phyloP scores from a whole-genome alignment of 2,329 filamentous ascomycete genomes.

The Alternaria atra region DNA sequence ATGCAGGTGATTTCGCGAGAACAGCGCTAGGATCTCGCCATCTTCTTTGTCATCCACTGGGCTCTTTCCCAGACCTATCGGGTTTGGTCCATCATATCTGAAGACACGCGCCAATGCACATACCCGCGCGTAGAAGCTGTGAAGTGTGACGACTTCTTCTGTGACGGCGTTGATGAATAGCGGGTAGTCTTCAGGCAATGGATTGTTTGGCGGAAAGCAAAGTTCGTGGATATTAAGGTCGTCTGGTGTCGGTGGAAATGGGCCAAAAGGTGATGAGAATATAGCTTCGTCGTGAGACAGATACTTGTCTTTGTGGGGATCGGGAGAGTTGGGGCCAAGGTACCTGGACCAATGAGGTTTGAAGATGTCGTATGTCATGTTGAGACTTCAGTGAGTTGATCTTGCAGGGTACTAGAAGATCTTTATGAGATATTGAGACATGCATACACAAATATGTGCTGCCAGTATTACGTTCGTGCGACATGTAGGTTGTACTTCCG shows the following conservation, averaged over 20 bases:
- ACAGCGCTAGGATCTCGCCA: conserved; percentile 42
- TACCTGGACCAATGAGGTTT: conserved; percentile 39
- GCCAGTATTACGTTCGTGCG: not conserved
- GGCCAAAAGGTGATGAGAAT: conserved; percentile 40
- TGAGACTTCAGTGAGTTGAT: not conserved
- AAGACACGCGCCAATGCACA: conserved; percentile 41
- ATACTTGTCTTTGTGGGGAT: conserved; percentile 34
- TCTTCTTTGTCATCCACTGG: conserved; percentile 35
- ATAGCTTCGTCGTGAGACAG: conserved; percentile 24
- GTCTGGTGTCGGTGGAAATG: conserved; percentile 34
- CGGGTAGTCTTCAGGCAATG: conserved; percentile 40
- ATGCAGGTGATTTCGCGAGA: conserved; percentile 42
- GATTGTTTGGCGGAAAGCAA: conserved; percentile 38
- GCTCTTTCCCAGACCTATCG: conserved; percentile 27
- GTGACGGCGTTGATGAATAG: conserved; percentile 42
- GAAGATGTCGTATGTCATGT: conserved; percentile 37
- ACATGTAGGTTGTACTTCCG: not conserved
- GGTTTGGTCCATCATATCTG: conserved; percentile 40
- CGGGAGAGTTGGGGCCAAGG: conserved; percentile 34
- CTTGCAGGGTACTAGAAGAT: not conserved
- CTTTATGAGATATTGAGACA: not conserved
- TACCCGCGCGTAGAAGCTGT: conserved; percentile 37
- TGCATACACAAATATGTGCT: not conserved
- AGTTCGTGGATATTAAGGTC: conserved; percentile 45
- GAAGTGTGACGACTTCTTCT: conserved; percentile 35